These are phyloP conservation scores for Cutaneotrichosporon sp. DNA, from an alignment of 1,284 basidiomycete genomes.

Conservation along the genomic window DNA sequence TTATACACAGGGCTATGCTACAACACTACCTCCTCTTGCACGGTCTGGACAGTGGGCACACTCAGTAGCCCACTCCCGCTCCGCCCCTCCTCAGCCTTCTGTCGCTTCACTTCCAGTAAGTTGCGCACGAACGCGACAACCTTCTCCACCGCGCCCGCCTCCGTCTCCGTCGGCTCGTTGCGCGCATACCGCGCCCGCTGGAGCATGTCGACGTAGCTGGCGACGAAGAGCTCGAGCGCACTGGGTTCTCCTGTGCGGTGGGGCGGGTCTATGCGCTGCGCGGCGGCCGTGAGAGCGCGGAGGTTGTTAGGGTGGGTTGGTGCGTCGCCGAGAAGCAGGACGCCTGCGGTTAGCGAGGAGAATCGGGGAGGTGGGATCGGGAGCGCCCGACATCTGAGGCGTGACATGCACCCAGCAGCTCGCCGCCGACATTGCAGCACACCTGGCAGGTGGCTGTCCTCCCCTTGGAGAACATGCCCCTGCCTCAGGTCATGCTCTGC, in stretches of 20 bases:
- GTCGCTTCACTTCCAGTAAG: constrained; percentile 12
- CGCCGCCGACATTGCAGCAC: no score
- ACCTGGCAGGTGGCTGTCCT: no score
- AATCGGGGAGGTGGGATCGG: background rate
- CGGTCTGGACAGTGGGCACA: constrained; percentile 1
- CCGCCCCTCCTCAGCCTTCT: constrained; percentile 6
- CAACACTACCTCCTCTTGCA: constrained; percentile 5
- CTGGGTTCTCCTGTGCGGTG: constrained; percentile 9
- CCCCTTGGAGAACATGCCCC: no score
- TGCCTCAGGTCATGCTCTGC: no score
- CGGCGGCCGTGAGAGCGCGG: constrained; percentile 67
- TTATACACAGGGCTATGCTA: constrained; percentile 4
- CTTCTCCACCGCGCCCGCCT: constrained; percentile 67
- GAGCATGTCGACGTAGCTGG: constrained; percentile 71
- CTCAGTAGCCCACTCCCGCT: constrained; percentile 18
- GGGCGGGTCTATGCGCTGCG: constrained; percentile 29
- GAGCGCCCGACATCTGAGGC: no score
- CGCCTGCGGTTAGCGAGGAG: constrained; percentile 14
- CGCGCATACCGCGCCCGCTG: constrained; percentile 70
- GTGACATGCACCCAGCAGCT: no score
- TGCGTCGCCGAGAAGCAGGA: constrained; percentile 6
- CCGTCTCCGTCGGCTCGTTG: constrained; percentile 66
- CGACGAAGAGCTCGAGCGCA: constrained; percentile 65
- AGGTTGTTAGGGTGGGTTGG: constrained; percentile 61
- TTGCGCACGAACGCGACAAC: constrained; percentile 63